phyloP scores from a whole-genome alignment of 306 rosid species.

The Boehmeria nivea region DNA sequence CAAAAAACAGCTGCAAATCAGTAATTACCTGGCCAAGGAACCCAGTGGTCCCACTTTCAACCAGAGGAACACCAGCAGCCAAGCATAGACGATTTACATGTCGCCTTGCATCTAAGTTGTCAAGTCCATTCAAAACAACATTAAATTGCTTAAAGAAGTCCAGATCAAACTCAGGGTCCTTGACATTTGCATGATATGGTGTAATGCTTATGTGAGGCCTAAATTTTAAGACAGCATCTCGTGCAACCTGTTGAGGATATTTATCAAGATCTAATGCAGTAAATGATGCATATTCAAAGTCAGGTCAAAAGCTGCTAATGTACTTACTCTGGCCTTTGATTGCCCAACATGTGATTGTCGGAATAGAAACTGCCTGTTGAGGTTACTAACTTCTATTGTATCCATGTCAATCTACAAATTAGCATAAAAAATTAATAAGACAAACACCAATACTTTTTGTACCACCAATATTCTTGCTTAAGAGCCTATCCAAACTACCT shows the following conservation, averaged over 20 bases:
- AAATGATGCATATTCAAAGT: conserved; percentile 8
- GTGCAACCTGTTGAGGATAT: conserved; percentile 75
- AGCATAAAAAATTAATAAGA: conserved; percentile 19
- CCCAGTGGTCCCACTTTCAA: conserved; percentile 99
- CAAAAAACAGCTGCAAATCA: too few species aligned
- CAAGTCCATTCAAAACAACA: conserved; percentile 94
- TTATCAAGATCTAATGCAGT: conserved; percentile 23
- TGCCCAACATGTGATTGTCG: conserved; percentile 97
- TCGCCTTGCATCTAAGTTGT: conserved; percentile 96
- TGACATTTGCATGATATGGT: conserved; percentile 92
- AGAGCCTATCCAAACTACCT: conserved; percentile 8
- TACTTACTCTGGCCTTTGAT: conserved; percentile 88
- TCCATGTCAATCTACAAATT: conserved; percentile 93
- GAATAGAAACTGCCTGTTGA: conserved; percentile 95
- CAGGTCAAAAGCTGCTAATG: conserved; percentile 7
- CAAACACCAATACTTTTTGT: neutral
- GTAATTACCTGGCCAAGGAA: conserved; percentile 91
- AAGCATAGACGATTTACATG: conserved; percentile 94
- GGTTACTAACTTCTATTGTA: conserved; percentile 99
- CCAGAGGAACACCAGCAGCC: conserved; percentile 92
- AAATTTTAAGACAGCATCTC: conserved; percentile 94
- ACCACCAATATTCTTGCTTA: conserved; percentile 15
- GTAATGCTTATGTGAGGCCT: conserved; percentile 82
- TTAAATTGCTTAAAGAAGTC: conserved; percentile 89
- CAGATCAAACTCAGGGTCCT: conserved; percentile 72